Base-by-base conservation (phyloP, 1,284 basidiomycete genomes). In the Entoloma clypeatum region DNA sequence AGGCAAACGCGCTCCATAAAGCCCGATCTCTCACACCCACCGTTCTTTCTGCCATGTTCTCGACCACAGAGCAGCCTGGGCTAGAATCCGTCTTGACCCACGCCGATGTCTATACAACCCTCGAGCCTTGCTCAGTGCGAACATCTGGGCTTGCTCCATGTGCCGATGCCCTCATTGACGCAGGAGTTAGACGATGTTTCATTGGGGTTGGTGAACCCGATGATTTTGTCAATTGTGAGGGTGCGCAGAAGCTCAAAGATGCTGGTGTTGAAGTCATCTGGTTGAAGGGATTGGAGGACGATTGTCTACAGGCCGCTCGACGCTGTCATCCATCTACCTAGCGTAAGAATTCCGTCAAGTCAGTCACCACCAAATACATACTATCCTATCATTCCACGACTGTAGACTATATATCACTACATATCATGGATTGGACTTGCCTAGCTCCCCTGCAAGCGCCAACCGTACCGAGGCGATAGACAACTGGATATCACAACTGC, bases 221-320 rank as follows among this genome's bases (percentile, higher is more conserved):
- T 40, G 96, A 99, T 64, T 99, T 97, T 62, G 95, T 99, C 6
- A 72, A 82, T 14, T 98, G 95, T 58, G 86, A 95, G 59, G 94
- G 95, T 3, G 85, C 89, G 10, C 72, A 72, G 49, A 81, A 81
- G 52, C 62, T 99, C 48, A 74, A 72, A 53, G 74, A 85, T 25
- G 83, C 81, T 3, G 88, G 88, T 1, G 75, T 95, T 3, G 70
- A 86, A 31, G 83, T 99, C 0, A 56, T 81, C 19, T 87, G 89
- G 71, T 59, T 95, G 8, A 69, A 72, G 17, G 84, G 79, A 1
- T 61, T 94, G 35, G 79, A 86, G 58, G 64, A 74, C 14, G 77
- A 86, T 54, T 96, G 93, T 67, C 67, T 97, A 38, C 67, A 68
- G 17, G 80, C 77, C 31, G 92, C 91, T 25, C 74, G 91, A 43